Evolutionary conservation across 2,329 filamentous ascomycete genomes (phyloP), one percentile per base, ranked within the genome.

Genomic region (Trichoderma sp.): DNA sequence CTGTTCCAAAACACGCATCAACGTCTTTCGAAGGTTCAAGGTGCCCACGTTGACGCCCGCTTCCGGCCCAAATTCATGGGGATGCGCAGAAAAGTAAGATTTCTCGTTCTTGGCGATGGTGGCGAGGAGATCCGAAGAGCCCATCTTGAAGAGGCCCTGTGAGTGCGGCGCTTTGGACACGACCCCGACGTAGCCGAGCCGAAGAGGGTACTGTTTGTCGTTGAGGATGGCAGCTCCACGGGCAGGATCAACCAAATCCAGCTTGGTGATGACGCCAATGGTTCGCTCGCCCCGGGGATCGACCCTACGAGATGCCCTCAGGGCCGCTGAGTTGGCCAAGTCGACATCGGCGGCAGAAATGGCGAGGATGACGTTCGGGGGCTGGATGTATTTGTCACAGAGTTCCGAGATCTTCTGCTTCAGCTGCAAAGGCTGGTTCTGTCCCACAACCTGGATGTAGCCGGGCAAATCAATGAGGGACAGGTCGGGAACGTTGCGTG

Each of bases 311-410:
- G 93, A 97, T 19, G 95, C 93, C 71, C 93, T 85, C 26, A 99
- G 79, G 6, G 95, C 93, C 7, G 95, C 95, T 1, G 95, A 99
- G 76, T 99, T 99, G 24, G 95, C 95, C 65, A 99, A 79, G 81
- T 99, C 95, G 19, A 99, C 95, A 77, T 99, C 95, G 26, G 95
- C 95, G 1, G 96, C 95, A 1, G 96, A 99, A 68, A 99, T 98
- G 45, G 95, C 95, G 7, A 99, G 83, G 68, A 99, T 97, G 70
- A 99, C 90, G 74, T 99, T 99, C 0, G 96, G 95, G 6, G 93
- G 81, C 74, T 96, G 92, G 59, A 99, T 99, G 74, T 99, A 99
- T 79, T 97, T 98, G 78, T 99, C 95, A 75, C 95, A 99, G 14
- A 99, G 87, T 72, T 97, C 93, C 2, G 91, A 87, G 68, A 99